Percentiles rank a stretch among this genome's conserved stretches.
Evolutionary conservation across 2,329 filamentous ascomycete species (phyloP).

Genomic region (Aureobasidium namibiae): DNA sequence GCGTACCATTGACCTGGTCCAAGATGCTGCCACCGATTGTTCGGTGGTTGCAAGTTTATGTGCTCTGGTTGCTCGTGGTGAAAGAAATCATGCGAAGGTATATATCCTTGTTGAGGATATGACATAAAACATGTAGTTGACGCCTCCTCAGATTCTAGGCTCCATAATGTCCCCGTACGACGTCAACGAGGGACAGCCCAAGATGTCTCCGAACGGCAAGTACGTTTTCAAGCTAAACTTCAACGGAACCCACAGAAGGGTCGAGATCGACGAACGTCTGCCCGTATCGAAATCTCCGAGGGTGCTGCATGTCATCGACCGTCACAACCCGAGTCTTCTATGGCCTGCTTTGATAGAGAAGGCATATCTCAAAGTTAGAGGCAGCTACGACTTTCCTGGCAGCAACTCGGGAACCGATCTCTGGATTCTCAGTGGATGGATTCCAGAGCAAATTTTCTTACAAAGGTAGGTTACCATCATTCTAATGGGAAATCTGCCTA

Average conservation of each 20-base stretch:
- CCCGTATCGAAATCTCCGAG: constrained; percentile 68
- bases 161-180: constrained; percentile 72
- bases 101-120: constrained; percentile 17
- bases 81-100: constrained; percentile 62
- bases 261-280: constrained; percentile 81
- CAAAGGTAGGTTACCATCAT: constrained; percentile 49
- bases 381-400: constrained; percentile 94
- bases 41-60: constrained; percentile 95
- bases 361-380: constrained; percentile 88
- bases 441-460: constrained; percentile 89
- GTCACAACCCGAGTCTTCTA: constrained; percentile 68
- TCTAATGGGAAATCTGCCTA: not conserved
- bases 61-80: constrained; percentile 62
- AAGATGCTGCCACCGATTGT: constrained; percentile 93
- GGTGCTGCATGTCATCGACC: constrained; percentile 78
- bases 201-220: constrained; percentile 69
- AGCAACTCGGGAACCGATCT: constrained; percentile 95
- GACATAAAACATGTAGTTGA: not conserved
- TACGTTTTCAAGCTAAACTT: constrained; percentile 92
- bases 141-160: constrained; percentile 51
- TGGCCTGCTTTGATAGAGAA: constrained; percentile 95
- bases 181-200: constrained; percentile 46
- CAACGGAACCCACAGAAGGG: constrained; percentile 83
- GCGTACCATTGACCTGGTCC: constrained; percentile 70
- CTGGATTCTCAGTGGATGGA: constrained; percentile 90